phyloP scores from a whole-genome alignment of 192 early-diverging fungal genomes.

The Spizellomyces punctatus region DNA sequence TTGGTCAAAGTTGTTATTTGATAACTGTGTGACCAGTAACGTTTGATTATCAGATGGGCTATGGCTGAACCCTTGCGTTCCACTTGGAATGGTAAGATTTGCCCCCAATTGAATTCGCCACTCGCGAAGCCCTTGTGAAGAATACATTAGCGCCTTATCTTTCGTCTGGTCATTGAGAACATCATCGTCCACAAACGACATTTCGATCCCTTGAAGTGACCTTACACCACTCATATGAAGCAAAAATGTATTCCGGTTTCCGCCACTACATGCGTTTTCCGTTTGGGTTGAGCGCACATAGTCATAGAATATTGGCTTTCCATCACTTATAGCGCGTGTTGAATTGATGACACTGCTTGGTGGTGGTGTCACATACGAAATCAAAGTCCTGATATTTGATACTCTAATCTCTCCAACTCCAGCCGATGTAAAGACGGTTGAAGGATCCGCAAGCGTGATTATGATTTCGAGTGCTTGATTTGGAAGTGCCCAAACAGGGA shows the following conservation, averaged over 20 bases:
- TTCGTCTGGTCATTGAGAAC: slow-evolving; percentile 6
- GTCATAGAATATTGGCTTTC: slow-evolving; percentile 21
- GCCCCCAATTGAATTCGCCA: slow-evolving; percentile 7
- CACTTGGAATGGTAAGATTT: slow-evolving; percentile 1
- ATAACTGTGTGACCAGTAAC: slow-evolving; percentile 3
- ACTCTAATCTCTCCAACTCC: slow-evolving; percentile 9
- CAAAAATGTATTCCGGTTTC: slow-evolving; percentile 14
- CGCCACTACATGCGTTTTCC: slow-evolving; percentile 2
- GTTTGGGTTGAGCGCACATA: background rate
- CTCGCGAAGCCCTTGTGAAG: slow-evolving; percentile 5
- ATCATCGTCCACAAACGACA: slow-evolving; percentile 7
- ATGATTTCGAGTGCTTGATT: slow-evolving; percentile 21
- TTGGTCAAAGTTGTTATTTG: slow-evolving; percentile 14
- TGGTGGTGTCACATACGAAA: slow-evolving; percentile 17
- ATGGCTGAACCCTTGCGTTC: slow-evolving; percentile 9
- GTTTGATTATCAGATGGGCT: slow-evolving; percentile 5
- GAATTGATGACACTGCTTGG: background rate
- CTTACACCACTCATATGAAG: slow-evolving; percentile 17
- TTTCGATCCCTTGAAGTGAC: background rate
- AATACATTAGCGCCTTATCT: slow-evolving; percentile 20
- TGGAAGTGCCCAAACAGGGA: slow-evolving; percentile 17
- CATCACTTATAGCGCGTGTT: slow-evolving; percentile 5
- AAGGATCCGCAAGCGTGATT: slow-evolving; percentile 12
- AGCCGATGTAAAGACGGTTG: background rate
- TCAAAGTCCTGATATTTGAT: slow-evolving; percentile 9